Conservation (phyloP, 2,329 filamentous ascomycete species). For the Epichloe baconii region DNA sequence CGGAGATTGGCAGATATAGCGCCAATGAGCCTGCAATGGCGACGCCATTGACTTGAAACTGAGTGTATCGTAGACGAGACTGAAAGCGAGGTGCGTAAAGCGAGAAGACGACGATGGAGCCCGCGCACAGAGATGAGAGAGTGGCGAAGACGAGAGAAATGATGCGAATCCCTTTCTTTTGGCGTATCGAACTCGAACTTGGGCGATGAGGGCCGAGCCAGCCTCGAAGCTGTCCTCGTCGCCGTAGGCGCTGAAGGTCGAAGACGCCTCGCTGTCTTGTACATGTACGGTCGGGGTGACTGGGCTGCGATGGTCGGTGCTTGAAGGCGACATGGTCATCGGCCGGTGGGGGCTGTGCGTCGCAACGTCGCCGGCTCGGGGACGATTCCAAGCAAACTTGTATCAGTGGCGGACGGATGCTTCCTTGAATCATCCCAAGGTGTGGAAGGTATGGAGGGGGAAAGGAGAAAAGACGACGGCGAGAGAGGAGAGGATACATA, state of each 20-base stretch:
- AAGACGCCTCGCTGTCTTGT: conserved; percentile 1
- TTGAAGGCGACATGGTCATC: conserved; percentile 3
- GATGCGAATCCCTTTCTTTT: conserved; percentile 24
- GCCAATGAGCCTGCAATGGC: conserved; percentile 77
- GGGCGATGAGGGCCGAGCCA: conserved; percentile 9
- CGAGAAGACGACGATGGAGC: conserved; percentile 85
- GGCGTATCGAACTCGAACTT: conserved; percentile 12
- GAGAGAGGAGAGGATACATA: not conserved
- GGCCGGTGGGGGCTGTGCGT: not conserved
- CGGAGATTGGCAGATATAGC: conserved; percentile 82
- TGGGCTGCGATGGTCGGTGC: conserved; percentile 1
- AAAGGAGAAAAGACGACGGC: not conserved
- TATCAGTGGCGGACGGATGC: not conserved
- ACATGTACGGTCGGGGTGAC: not conserved
- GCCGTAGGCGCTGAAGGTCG: conserved; percentile 3
- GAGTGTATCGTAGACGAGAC: conserved; percentile 71
- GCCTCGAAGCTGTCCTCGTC: conserved; percentile 7
- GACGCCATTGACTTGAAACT: conserved; percentile 83
- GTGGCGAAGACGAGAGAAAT: conserved; percentile 42
- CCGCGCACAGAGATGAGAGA: conserved; percentile 59
- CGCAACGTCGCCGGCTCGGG: not conserved
- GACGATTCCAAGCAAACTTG: not conserved
- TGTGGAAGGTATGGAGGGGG: not conserved
- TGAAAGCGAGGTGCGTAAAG: conserved; percentile 89
- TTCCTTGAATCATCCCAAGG: not conserved